Percentiles rank a stretch among this genome's conserved stretches.
Conservation (phyloP, 306 rosid species). For the Senna siamea region DNA sequence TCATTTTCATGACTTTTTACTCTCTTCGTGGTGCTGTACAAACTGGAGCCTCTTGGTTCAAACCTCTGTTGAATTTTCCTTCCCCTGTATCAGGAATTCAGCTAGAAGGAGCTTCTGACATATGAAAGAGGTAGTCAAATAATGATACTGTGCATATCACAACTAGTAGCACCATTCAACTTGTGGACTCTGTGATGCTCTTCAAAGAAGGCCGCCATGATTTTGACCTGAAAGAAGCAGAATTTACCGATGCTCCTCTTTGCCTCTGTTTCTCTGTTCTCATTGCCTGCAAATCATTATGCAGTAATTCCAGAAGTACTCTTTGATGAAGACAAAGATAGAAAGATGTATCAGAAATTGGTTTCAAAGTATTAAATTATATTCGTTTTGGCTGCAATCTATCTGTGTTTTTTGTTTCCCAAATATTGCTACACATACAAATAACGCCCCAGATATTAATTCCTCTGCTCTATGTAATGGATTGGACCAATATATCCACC, state of each 20-base stretch:
- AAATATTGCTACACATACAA: too few relatives aligned
- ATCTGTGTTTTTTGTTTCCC: too few relatives aligned
- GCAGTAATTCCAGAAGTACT: slow-evolving; percentile 32
- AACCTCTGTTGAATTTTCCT: slow-evolving; percentile 39
- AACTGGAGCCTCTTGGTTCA: slow-evolving; percentile 37
- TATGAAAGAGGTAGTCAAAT: slow-evolving; percentile 42
- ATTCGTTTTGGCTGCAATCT: not conserved
- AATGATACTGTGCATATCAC: slow-evolving; percentile 35
- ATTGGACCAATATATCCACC: slow-evolving; percentile 5
- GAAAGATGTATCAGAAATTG: not conserved
- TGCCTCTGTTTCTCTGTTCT: slow-evolving; percentile 59
- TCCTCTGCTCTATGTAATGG: too few relatives aligned
- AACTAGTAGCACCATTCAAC: slow-evolving; percentile 40
- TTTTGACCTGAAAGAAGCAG: slow-evolving; percentile 53
- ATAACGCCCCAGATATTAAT: too few relatives aligned
- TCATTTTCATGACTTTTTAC: slow-evolving; percentile 38
- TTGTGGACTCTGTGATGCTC: slow-evolving; percentile 78
- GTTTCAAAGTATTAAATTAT: not conserved
- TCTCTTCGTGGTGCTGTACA: slow-evolving; percentile 54
- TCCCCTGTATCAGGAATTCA: slow-evolving; percentile 35
- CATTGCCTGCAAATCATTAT: slow-evolving; percentile 54
- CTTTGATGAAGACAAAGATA: slow-evolving; percentile 25
- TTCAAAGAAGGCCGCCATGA: slow-evolving; percentile 90
- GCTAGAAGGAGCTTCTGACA: slow-evolving; percentile 39
- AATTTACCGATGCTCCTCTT: slow-evolving; percentile 47